Conservation (phyloP, 257 asterid species). For the Phtheirospermum japonicum region DNA sequence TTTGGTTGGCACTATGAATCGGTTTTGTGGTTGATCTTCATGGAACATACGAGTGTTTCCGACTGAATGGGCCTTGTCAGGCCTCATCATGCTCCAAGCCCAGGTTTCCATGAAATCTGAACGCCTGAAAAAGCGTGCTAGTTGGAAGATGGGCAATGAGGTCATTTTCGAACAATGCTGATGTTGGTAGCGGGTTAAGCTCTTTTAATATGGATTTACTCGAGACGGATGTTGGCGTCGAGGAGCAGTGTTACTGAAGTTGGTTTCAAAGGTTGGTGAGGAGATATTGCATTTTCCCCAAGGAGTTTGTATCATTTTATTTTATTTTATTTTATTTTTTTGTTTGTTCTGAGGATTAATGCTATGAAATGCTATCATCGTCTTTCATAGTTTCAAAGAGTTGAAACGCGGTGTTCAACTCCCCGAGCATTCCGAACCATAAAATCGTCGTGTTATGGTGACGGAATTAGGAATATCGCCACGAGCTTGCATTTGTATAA, state of each 20-base stretch:
- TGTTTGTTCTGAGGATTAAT: too few species aligned
- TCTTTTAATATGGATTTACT: background rate
- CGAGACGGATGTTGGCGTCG: constrained; percentile 2
- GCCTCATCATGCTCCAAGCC: too few species aligned
- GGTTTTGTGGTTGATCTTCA: background rate
- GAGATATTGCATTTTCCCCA: too few species aligned
- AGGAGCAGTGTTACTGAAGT: constrained; percentile 2
- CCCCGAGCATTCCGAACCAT: constrained; percentile 73
- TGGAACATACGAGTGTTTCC: background rate
- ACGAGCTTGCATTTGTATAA: constrained; percentile 55
- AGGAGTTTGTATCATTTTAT: too few species aligned
- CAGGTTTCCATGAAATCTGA: background rate
- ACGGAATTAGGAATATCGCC: constrained; percentile 55
- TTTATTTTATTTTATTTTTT: too few species aligned
- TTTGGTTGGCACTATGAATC: constrained; percentile 10
- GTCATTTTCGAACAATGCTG: background rate
- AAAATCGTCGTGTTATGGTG: constrained; percentile 60
- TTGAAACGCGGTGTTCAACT: constrained; percentile 47
- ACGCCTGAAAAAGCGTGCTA: background rate
- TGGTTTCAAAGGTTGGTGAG: too few species aligned
- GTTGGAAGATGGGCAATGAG: constrained; percentile 2
- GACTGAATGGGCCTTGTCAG: constrained; percentile 8
- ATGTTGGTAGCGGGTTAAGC: constrained; percentile 11
- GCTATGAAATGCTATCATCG: too few species aligned
- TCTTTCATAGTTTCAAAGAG: constrained; percentile 59